These are phyloP conservation scores for Penstemon davidsonii DNA, from an alignment of 257 asterid species.

Conservation along the genomic window DNA sequence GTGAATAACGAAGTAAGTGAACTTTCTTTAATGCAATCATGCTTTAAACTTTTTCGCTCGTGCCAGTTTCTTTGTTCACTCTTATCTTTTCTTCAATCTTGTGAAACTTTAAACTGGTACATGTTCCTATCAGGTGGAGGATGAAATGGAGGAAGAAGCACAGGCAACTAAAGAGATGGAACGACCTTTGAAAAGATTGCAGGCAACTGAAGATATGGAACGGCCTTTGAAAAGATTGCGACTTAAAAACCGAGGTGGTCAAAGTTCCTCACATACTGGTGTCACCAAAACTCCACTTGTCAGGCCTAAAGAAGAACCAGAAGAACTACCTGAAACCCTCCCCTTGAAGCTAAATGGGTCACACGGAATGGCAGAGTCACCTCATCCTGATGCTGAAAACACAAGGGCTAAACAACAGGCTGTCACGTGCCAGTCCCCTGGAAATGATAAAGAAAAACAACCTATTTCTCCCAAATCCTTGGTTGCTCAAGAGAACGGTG, in stretches of 20 bases:
- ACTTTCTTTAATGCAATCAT: conserved; percentile 2
- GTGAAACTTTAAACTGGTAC: not conserved
- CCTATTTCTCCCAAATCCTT: conserved; percentile 28
- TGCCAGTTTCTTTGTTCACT: not conserved
- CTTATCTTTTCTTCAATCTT: not conserved
- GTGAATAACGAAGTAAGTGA: conserved; percentile 28
- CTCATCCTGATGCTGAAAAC: conserved; percentile 19
- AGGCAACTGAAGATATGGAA: no score
- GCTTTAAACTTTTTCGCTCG: not conserved
- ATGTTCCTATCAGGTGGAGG: no score
- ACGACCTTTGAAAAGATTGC: no score
- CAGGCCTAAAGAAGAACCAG: conserved; percentile 44
- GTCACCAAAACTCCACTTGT: conserved; percentile 27
- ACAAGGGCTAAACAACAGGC: conserved; percentile 23
- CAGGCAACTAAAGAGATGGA: no score
- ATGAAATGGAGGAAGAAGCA: no score
- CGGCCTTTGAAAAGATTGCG: no score
- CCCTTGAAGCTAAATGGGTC: conserved; percentile 18
- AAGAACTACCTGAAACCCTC: conserved; percentile 33
- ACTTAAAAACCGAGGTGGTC: no score
- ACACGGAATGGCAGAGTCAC: conserved; percentile 17
- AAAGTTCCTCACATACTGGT: no score
- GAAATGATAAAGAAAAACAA: conserved; percentile 32
- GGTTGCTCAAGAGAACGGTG: conserved; percentile 18
- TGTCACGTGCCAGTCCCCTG: conserved; percentile 21